A percentile compares a stretch with the other conserved stretches of the same genome.
Evolutionary conservation across 129 eudicot species (phyloP).

Genomic region (Arctium minus): DNA sequence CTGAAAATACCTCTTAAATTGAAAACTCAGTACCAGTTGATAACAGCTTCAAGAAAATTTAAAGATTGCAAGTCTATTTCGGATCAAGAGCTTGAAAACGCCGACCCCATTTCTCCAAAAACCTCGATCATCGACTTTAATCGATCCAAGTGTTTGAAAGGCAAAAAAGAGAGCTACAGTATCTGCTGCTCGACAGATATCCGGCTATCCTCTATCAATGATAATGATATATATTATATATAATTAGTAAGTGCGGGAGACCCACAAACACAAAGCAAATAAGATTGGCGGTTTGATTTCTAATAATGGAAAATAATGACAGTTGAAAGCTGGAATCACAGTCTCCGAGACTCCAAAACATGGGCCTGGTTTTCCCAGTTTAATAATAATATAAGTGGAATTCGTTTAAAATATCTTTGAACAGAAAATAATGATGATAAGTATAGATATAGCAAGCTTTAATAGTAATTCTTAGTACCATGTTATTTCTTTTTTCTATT

Average conservation of each 20-base stretch:
- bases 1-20: conserved; percentile 16
- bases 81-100: conserved; percentile 13
- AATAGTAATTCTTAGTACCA: too few species aligned
- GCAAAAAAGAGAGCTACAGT: neutral
- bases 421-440: too few species aligned
- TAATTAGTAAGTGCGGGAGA: conserved; percentile 13
- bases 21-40: conserved; percentile 12
- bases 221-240: neutral
- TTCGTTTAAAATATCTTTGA: too few species aligned
- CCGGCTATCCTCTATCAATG: neutral
- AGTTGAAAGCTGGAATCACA: neutral
- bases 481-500: too few species aligned
- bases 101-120: conserved; percentile 15
- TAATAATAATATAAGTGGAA: too few species aligned
- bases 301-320: conserved; percentile 22
- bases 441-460: too few species aligned
- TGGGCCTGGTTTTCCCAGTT: too few species aligned
- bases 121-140: conserved; percentile 26
- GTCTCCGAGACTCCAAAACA: neutral
- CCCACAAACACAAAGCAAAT: conserved; percentile 8
- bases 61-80: neutral
- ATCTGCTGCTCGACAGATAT: neutral
- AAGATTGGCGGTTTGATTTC: conserved; percentile 33
- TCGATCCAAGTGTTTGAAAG: conserved; percentile 3
- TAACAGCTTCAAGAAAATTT: conserved; percentile 5